Base-by-base conservation (phyloP, 352 stramenopile species). In the Pythium insidiosum region DNA sequence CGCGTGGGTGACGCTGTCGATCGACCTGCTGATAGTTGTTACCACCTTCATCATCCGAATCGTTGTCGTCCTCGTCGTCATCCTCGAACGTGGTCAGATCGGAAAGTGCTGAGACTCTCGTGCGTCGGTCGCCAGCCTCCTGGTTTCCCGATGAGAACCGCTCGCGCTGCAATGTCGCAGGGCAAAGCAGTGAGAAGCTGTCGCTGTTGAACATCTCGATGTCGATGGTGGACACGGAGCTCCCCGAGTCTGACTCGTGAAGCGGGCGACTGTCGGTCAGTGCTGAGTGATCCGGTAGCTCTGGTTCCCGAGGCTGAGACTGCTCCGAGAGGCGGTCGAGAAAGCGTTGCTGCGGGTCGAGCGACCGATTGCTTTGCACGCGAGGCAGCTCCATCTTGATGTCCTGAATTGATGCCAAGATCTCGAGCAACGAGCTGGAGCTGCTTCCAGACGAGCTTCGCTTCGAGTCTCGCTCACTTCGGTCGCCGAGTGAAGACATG, bases 151-250 rank as follows among this genome's bases (percentile, higher is more conserved):
- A 29, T 23, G 61, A 53, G 25, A 63, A 24, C 43, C 40, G 33
- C 52, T 67, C 24, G 20, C 50, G 43, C 15, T 49, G 23, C 11
- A 84, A 38, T 23, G 61, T 68, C 26, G 78, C 60, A 2, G 65
- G 60, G 18, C 67, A 73, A 9, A 85, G 52, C 36, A 85, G 28
- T 7, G 68, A 77, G 51, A 85, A 83, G 38, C 65, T 63, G 35
- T 79, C 66, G 45, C 53, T 70, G 42, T 40, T 59, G 40, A 73
- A 65, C 48, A 81, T 70, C 25, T 66, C 39, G 25, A 73, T 80
- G 30, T 85, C 65, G 38, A 68, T 62, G 4, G 38, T 63, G 16
- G 56, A 61, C 21, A 46, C 25, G 5, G 33, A 28, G 39, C 47
- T 60, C 7, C 6, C 20, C 2, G 49, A 48, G 13, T 29, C 35